Conservation (phyloP, 2,329 filamentous ascomycete species). For the Colletotrichum tofieldiae region DNA sequence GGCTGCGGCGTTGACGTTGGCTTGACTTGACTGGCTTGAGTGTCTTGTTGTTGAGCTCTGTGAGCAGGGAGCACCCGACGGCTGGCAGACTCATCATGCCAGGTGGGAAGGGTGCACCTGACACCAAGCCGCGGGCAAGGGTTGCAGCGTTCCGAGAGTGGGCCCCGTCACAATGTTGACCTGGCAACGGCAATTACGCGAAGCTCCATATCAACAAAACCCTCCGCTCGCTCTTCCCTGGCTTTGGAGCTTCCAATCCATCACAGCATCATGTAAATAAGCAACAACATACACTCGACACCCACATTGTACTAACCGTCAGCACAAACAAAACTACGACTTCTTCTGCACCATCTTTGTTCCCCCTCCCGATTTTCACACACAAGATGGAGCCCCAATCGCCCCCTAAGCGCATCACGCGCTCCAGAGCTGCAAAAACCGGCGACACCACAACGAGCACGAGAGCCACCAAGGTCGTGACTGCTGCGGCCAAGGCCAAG, state of each 20-base stretch:
- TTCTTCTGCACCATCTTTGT: slow-evolving; percentile 29
- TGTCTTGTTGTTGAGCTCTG: background rate
- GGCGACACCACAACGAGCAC: slow-evolving; percentile 51
- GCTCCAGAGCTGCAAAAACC: slow-evolving; percentile 62
- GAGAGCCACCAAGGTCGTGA: slow-evolving; percentile 63
- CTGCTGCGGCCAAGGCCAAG: slow-evolving; percentile 66
- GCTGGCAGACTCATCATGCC: background rate
- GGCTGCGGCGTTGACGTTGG: background rate
- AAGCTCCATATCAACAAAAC: slow-evolving; percentile 44
- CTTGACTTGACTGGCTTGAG: slow-evolving; percentile 1
- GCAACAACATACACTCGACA: slow-evolving; percentile 21
- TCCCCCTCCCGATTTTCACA: background rate
- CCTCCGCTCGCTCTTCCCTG: slow-evolving; percentile 37
- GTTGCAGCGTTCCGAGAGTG: slow-evolving; percentile 37
- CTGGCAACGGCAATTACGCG: slow-evolving; percentile 41
- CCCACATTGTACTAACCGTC: slow-evolving; percentile 32
- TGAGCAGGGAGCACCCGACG: background rate
- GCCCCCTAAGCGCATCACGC: slow-evolving; percentile 73
- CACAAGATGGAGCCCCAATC: slow-evolving; percentile 66
- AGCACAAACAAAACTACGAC: slow-evolving; percentile 15
- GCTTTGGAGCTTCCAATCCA: slow-evolving; percentile 18
- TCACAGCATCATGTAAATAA: slow-evolving; percentile 39
- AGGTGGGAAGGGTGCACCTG: slow-evolving; percentile 22
- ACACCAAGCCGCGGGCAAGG: slow-evolving; percentile 25
- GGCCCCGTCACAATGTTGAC: slow-evolving; percentile 16